Conservation (phyloP, 768 basidiomycete species). For the Pisolithus orientalis region DNA sequence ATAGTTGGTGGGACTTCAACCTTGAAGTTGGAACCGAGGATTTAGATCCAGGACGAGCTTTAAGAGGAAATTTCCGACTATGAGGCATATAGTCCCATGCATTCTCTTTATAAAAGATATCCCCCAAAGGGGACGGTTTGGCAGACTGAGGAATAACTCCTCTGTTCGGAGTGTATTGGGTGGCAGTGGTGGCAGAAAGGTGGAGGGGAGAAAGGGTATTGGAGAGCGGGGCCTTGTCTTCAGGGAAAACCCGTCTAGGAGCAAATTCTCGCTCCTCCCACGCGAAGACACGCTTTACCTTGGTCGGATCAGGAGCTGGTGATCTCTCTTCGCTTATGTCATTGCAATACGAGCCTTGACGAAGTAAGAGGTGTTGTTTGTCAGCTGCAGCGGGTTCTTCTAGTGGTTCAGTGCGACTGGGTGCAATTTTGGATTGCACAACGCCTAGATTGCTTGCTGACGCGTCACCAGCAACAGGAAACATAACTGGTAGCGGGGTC, state of each 20-base stretch:
- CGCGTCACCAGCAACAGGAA: constrained; percentile 13
- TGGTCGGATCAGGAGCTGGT: constrained; percentile 61
- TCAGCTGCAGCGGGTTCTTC: constrained; percentile 50
- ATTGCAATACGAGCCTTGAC: constrained; percentile 68
- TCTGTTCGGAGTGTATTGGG: constrained; percentile 24
- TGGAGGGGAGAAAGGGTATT: constrained; percentile 11
- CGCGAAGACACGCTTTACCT: constrained; percentile 83
- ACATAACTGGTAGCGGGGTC: too few relatives aligned
- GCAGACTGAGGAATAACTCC: constrained; percentile 14
- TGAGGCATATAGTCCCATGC: constrained; percentile 82
- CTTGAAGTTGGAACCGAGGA: constrained; percentile 47
- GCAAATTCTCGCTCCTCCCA: constrained; percentile 78
- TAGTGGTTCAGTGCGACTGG: constrained; percentile 42
- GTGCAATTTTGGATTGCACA: constrained; percentile 11
- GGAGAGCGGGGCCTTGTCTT: constrained; percentile 50
- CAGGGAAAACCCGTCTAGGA: constrained; percentile 71
- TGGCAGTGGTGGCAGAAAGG: constrained; percentile 32
- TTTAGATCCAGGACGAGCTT: constrained; percentile 29
- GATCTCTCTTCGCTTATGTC: constrained; percentile 41
- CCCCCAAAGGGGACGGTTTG: constrained; percentile 30
- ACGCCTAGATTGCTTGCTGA: constrained; percentile 16
- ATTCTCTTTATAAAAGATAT: constrained; percentile 58
- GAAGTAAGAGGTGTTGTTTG: constrained; percentile 62
- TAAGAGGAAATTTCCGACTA: constrained; percentile 69
- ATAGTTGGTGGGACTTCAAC: constrained; percentile 36